Percentiles rank a stretch among this genome's conserved stretches.
phyloP scores from a whole-genome alignment of 164 flowering plant genomes.

The Amborella trichopoda region DNA sequence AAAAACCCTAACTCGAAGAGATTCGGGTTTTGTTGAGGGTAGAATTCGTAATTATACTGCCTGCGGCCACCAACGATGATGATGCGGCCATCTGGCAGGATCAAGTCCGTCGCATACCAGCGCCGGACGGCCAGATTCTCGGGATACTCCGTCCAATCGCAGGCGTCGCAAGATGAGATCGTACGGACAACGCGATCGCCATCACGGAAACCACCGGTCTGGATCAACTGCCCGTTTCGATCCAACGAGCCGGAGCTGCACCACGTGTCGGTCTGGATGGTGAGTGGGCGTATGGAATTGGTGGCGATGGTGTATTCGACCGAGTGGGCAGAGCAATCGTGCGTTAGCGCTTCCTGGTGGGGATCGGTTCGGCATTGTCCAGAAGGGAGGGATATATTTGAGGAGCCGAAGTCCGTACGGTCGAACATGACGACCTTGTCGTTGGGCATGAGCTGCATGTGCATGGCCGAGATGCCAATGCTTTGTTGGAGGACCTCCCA shows the following conservation, averaged over 20 bases:
- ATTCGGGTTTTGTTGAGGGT: conserved; percentile 23
- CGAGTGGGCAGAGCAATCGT: conserved; percentile 86
- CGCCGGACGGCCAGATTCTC: conserved; percentile 26
- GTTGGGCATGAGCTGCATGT: conserved; percentile 55
- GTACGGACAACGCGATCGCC: conserved; percentile 50
- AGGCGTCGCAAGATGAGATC: conserved; percentile 36
- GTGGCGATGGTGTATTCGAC: conserved; percentile 39
- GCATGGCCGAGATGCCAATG: conserved; percentile 78
- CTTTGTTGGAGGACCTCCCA: conserved; percentile 19
- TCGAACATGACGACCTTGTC: conserved; percentile 55
- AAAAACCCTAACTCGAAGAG: conserved; percentile 31
- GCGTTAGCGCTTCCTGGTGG: conserved; percentile 14
- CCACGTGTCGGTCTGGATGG: conserved; percentile 64
- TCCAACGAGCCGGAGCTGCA: conserved; percentile 75
- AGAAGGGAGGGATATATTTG: conserved; percentile 47
- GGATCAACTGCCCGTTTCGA: conserved; percentile 49
- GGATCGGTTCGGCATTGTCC: conserved; percentile 34
- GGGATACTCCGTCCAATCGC: conserved; percentile 65
- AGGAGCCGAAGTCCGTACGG: conserved; percentile 64
- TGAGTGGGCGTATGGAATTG: conserved; percentile 59
- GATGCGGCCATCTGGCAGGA: conserved; percentile 64
- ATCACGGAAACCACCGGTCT: conserved; percentile 67
- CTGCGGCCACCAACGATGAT: conserved; percentile 71
- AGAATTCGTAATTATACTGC: conserved; percentile 58
- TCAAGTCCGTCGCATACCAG: conserved; percentile 70